Percentiles rank a stretch among this genome's conserved stretches.
Conservation (phyloP, 2,329 filamentous ascomycete species). For the Ophiostoma tasmaniense region DNA sequence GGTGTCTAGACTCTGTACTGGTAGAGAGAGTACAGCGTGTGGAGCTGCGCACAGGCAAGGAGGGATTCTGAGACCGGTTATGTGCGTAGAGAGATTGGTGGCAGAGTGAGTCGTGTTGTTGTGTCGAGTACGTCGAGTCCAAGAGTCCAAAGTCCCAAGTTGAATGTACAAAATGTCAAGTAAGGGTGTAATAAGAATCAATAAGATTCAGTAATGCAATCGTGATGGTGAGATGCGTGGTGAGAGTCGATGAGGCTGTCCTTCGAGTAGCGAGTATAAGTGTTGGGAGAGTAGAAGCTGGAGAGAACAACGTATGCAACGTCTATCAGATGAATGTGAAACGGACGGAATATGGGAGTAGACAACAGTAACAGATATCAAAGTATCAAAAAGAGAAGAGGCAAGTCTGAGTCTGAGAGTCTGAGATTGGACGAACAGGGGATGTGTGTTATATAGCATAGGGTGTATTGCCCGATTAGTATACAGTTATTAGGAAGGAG, state of each 20-base stretch:
- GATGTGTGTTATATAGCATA: background rate
- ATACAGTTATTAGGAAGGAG: background rate
- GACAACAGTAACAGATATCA: background rate
- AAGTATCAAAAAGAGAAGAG: background rate
- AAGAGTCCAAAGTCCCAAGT: too few species aligned
- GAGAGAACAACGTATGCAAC: too few species aligned
- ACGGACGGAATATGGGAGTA: background rate
- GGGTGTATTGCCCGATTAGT: background rate
- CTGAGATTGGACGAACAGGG: background rate
- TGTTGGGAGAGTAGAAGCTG: too few species aligned
- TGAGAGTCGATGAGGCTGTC: too few species aligned
- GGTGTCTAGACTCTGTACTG: background rate
- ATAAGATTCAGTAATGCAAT: background rate
- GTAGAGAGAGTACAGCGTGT: background rate
- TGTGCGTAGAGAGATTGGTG: background rate
- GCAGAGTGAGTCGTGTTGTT: background rate
- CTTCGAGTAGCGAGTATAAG: too few species aligned
- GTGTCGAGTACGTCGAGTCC: too few species aligned
- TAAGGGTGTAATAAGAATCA: background rate
- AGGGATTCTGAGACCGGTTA: constrained; percentile 4
- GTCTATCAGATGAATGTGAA: background rate
- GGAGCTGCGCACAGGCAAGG: constrained; percentile 1
- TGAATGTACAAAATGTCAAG: too few species aligned
- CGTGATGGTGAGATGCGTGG: too few species aligned
- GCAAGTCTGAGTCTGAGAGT: too few species aligned